Evolutionary conservation across 306 rosid genomes (phyloP).

Genomic region (Cicer chorassanicum): DNA sequence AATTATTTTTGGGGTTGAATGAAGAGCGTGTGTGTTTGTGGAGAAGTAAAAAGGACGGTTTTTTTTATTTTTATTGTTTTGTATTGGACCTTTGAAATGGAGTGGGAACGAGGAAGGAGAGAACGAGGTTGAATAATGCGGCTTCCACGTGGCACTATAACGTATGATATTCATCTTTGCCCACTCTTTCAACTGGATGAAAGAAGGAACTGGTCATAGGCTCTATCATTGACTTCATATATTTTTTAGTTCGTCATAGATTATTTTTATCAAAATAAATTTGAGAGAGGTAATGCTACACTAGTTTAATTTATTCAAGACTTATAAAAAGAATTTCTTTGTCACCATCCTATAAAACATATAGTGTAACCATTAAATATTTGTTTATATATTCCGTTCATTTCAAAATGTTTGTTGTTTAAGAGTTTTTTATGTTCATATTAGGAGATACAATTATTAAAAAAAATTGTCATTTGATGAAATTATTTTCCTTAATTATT

Average conservation of each 20-base stretch:
- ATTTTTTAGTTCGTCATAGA: not conserved
- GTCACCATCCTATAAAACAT: no score
- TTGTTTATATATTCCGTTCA: no score
- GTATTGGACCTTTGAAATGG: slow-evolving; percentile 39
- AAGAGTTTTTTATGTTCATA: no score
- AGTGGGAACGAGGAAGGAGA: slow-evolving; percentile 39
- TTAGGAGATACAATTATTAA: no score
- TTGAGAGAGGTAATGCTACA: no score
- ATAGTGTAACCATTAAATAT: no score
- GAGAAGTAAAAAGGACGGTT: slow-evolving; percentile 29
- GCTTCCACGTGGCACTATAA: slow-evolving; percentile 52
- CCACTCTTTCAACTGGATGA: not conserved
- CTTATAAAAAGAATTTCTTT: no score
- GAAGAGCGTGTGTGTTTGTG: not conserved
- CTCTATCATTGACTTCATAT: slow-evolving; percentile 7
- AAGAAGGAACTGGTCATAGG: slow-evolving; percentile 19
- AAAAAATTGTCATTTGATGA: no score
- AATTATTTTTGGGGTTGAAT: not conserved
- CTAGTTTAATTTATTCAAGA: no score
- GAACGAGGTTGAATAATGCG: slow-evolving; percentile 34
- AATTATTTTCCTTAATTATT: no score
- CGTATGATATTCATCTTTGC: not conserved
- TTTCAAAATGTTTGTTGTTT: no score
- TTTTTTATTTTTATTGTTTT: not conserved
- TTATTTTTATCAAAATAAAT: no score